phyloP scores from a whole-genome alignment of 1,284 basidiomycete genomes.

The Fistulinella staudtii region DNA sequence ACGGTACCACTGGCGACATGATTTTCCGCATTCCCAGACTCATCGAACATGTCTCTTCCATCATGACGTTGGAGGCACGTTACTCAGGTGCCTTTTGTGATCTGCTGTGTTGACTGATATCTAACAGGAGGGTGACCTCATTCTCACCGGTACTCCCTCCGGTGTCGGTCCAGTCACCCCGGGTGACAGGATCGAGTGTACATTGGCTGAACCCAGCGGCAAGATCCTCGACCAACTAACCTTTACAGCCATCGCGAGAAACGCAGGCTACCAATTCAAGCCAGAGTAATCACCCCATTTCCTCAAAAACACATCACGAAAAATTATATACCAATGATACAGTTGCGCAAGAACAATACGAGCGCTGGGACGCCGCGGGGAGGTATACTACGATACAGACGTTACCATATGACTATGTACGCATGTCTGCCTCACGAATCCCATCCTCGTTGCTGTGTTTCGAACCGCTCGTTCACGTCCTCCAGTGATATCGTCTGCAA shows the following conservation, averaged over 20 bases:
- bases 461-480: constrained; percentile 24
- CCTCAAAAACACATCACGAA: background rate
- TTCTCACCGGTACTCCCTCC: constrained; percentile 87
- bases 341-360: constrained; percentile 7
- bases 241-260: constrained; percentile 63
- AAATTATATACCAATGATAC: constrained; percentile 18
- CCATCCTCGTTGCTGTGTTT: constrained; percentile 17
- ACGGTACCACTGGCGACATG: constrained; percentile 87
- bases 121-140: constrained; percentile 77
- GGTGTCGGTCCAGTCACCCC: constrained; percentile 80
- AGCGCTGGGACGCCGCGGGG: background rate
- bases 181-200: constrained; percentile 80
- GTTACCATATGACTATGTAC: background rate
- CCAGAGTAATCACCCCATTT: constrained; percentile 12
- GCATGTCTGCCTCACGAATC: constrained; percentile 8
- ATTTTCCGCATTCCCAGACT: constrained; percentile 90
- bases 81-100: background rate
- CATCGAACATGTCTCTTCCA: constrained; percentile 88
- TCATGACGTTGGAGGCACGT: constrained; percentile 90
- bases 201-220: constrained; percentile 59
- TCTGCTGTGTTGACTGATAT: background rate
- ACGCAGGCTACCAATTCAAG: constrained; percentile 67
- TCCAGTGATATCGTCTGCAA: constrained; percentile 30
- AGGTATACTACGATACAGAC: constrained; percentile 20
- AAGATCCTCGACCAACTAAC: constrained; percentile 60